Conservation (phyloP, 1,284 basidiomycete species). For the Thelephora terrestris region DNA sequence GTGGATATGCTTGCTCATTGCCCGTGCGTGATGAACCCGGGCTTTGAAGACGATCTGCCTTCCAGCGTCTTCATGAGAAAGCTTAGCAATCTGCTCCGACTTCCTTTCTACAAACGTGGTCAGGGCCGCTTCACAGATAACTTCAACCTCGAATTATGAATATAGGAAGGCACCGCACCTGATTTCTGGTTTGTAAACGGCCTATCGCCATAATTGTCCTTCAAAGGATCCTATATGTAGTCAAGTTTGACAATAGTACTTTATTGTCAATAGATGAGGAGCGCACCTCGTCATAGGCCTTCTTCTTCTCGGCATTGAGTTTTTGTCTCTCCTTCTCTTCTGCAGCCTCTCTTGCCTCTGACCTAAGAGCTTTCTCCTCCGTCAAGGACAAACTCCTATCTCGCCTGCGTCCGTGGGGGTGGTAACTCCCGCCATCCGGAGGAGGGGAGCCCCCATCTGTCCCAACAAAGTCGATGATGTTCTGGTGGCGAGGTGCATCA, state of each 20-base stretch:
- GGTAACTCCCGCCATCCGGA: too few relatives aligned
- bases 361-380: conserved; percentile 17
- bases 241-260: too few relatives aligned
- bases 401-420: too few relatives aligned
- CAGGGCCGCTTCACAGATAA: too few relatives aligned
- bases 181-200: conserved; percentile 23
- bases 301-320: conserved; percentile 34
- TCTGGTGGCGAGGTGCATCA: too few relatives aligned
- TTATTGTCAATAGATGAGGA: neutral
- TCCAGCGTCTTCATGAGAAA: conserved; percentile 22
- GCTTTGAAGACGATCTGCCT: conserved; percentile 47
- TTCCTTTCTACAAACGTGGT: too few relatives aligned
- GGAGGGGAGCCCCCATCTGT: too few relatives aligned
- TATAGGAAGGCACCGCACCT: too few relatives aligned
- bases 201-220: conserved; percentile 54
- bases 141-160: too few relatives aligned
- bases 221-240: conserved; percentile 38
- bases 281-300: conserved; percentile 34
- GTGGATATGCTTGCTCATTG: conserved; percentile 33
- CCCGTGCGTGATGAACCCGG: conserved; percentile 49
- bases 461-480: too few relatives aligned
- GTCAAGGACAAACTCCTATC: conserved; percentile 14
- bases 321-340: conserved; percentile 14
- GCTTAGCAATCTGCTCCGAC: conserved; percentile 6
- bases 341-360: conserved; percentile 14